Percentiles rank a stretch among this genome's conserved stretches.
Evolutionary conservation across 805 yeast genomes (phyloP).

Genomic region (Wickerhamomyces strasburgensis): DNA sequence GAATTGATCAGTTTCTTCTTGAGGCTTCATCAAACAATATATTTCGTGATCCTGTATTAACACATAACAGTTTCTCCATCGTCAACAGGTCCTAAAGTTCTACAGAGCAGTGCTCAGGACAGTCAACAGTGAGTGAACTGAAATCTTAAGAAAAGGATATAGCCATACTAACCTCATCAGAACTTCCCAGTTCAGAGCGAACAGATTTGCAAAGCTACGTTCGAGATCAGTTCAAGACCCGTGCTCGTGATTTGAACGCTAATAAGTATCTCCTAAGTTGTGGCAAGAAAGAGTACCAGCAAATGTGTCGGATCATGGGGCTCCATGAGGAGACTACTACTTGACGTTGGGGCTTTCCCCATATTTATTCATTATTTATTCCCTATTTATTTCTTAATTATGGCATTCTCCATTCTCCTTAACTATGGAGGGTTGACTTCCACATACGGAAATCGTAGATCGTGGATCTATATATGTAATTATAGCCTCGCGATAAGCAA

Average conservation of each 20-base stretch:
- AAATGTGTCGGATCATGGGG: neutral
- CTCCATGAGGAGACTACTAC: conserved; percentile 7
- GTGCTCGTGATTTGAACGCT: conserved; percentile 5
- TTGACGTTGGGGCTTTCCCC: too few relatives aligned
- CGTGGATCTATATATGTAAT: neutral
- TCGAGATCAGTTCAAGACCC: conserved; percentile 5
- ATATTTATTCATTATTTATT: too few relatives aligned
- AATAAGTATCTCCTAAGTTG: conserved; percentile 9
- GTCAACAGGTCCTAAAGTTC: conserved; percentile 12
- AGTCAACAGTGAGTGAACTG: conserved; percentile 10
- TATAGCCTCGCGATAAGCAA: neutral
- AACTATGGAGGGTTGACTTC: neutral
- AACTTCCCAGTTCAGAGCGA: conserved; percentile 5
- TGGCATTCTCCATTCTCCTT: neutral
- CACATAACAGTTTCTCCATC: conserved; percentile 12
- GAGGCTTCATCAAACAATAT: too few relatives aligned
- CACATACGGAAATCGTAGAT: neutral
- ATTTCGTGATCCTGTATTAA: neutral
- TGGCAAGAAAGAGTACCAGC: conserved; percentile 8
- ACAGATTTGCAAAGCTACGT: conserved; percentile 4
- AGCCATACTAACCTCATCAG: conserved; percentile 1
- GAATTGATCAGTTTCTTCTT: too few relatives aligned
- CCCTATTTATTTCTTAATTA: too few relatives aligned
- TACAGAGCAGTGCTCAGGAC: conserved; percentile 11
- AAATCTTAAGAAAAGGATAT: too few relatives aligned